These are phyloP conservation scores for Phlyctochytrium planicorne DNA, from an alignment of 192 early-diverging fungal species.

Conservation along the genomic window DNA sequence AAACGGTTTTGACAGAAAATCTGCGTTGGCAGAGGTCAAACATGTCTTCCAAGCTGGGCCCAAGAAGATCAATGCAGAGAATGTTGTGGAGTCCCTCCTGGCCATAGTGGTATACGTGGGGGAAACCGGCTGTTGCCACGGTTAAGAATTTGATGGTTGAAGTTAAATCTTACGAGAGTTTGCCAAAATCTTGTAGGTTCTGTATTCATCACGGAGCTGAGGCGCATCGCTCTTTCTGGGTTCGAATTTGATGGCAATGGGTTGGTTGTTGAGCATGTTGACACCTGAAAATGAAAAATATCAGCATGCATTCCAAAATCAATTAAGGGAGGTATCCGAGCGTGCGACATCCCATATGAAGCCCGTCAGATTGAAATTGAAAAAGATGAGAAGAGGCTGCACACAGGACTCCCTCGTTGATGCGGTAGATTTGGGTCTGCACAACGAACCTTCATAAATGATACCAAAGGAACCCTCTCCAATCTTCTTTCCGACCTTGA, in stretches of 20 bases:
- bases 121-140: conserved; percentile 78
- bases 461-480: conserved; percentile 95
- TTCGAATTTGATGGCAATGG: conserved; percentile 94
- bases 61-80: conserved; percentile 85
- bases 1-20: conserved; percentile 84
- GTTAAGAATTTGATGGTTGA: too few species aligned
- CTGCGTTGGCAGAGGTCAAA: conserved; percentile 88
- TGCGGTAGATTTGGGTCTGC: too few species aligned
- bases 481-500: conserved; percentile 88
- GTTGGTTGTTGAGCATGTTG: conserved; percentile 85
- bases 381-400: neutral
- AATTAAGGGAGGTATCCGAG: too few species aligned
- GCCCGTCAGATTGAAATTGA: neutral
- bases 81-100: conserved; percentile 92
- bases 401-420: neutral
- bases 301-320: too few species aligned
- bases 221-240: conserved; percentile 92
- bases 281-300: conserved; percentile 52
- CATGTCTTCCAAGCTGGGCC: conserved; percentile 87
- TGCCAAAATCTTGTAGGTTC: conserved; percentile 86
- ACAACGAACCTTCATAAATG: conserved; percentile 98
- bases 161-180: conserved; percentile 30
- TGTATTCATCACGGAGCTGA: conserved; percentile 88
- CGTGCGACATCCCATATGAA: too few species aligned
- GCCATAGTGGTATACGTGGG: conserved; percentile 86